phyloP scores from a whole-genome alignment of 768 basidiomycete species.

The Mycena pura region DNA sequence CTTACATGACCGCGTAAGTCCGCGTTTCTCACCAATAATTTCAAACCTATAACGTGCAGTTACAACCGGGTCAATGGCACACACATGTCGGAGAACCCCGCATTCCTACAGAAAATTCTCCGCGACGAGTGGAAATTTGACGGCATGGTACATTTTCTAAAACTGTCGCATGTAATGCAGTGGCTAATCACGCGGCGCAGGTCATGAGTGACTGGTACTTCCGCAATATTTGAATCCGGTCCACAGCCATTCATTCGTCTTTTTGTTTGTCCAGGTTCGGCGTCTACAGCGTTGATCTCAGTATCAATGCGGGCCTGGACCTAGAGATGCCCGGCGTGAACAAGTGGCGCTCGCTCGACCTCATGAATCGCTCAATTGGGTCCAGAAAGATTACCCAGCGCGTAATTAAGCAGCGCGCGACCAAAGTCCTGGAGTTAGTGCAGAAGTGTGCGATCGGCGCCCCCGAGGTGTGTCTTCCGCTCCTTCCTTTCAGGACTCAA shows the following conservation, averaged over 20 bases:
- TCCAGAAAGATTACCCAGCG: constrained; percentile 71
- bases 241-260: background rate
- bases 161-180: background rate
- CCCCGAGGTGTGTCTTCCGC: constrained; percentile 65
- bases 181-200: constrained; percentile 25
- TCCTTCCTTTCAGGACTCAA: background rate
- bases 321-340: constrained; percentile 82
- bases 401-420: constrained; percentile 70
- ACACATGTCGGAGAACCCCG: constrained; percentile 70
- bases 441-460: constrained; percentile 72
- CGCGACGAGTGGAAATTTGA: constrained; percentile 78
- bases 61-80: constrained; percentile 81
- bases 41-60: constrained; percentile 40
- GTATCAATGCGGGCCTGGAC: constrained; percentile 79
- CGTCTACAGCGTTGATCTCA: constrained; percentile 66
- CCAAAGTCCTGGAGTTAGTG: constrained; percentile 69
- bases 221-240: background rate
- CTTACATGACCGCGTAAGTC: constrained; percentile 73
- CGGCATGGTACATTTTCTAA: constrained; percentile 50
- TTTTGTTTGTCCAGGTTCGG: constrained; percentile 62
- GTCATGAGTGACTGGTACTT: constrained; percentile 84
- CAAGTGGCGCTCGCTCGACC: constrained; percentile 77
- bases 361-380: constrained; percentile 64
- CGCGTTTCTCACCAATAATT: background rate
- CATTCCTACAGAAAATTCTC: constrained; percentile 62